A percentile compares a stretch with the other conserved stretches of the same genome.
These are phyloP conservation scores for Lentithecium fluviatile DNA, from an alignment of 495 filamentous ascomycete genomes.

Conservation along the genomic window DNA sequence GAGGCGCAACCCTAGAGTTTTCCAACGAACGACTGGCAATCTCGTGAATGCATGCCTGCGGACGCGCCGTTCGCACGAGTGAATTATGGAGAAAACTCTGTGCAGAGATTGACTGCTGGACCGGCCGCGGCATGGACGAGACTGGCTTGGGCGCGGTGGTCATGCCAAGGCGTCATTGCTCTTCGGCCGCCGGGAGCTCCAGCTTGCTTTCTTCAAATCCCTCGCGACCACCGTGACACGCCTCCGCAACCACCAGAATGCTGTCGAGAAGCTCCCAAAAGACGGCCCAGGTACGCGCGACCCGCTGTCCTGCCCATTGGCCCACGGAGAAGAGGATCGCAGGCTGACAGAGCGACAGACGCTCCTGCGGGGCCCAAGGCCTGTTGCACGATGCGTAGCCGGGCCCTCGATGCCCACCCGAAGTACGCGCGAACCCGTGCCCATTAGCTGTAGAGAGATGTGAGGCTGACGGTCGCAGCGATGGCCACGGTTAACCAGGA, in stretches of 20 bases:
- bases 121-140: conserved; percentile 1
- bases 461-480: conserved; percentile 29
- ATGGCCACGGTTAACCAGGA: conserved; percentile 77
- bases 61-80: too few relatives aligned
- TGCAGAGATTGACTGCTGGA: conserved; percentile 1
- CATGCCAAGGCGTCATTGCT: conserved; percentile 27
- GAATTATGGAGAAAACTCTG: conserved; percentile 5
- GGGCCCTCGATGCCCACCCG: conserved; percentile 42
- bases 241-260: conserved; percentile 48
- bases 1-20: too few relatives aligned
- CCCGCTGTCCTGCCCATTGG: conserved; percentile 21
- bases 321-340: not conserved
- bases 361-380: conserved; percentile 57
- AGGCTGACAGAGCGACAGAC: conserved; percentile 47
- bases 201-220: conserved; percentile 32
- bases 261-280: conserved; percentile 59
- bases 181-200: conserved; percentile 27
- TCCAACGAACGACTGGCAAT: too few relatives aligned
- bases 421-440: conserved; percentile 33
- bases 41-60: too few relatives aligned
- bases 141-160: conserved; percentile 12
- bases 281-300: conserved; percentile 46
- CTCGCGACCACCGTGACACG: conserved; percentile 17
- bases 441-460: not conserved
- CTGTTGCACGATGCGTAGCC: conserved; percentile 45